Evolutionary conservation across 2,329 filamentous ascomycete genomes (phyloP).

Genomic region (Alternaria arborescens): DNA sequence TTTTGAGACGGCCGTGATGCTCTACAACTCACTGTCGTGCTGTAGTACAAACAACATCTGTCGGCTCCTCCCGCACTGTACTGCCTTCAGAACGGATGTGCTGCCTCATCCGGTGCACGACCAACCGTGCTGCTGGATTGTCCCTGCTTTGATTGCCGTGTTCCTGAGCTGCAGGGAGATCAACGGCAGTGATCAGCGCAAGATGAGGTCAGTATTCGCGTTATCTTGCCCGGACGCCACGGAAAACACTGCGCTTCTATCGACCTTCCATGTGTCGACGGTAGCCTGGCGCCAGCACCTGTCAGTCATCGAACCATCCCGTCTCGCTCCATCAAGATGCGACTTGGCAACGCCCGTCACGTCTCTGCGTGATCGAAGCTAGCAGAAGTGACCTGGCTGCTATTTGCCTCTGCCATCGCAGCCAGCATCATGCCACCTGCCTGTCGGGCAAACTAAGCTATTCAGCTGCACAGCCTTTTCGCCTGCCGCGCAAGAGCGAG

Average conservation of each 20-base stretch:
- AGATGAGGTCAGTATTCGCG: slow-evolving; percentile 5
- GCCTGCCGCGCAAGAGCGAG: slow-evolving; percentile 24
- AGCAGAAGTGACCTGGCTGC: background rate
- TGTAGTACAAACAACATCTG: background rate
- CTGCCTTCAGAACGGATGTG: slow-evolving; percentile 3
- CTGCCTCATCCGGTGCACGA: slow-evolving; percentile 6
- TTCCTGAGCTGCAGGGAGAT: slow-evolving; percentile 18
- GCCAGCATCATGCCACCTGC: background rate
- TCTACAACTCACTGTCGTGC: background rate
- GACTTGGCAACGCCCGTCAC: slow-evolving; percentile 16
- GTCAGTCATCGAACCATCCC: slow-evolving; percentile 10
- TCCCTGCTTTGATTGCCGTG: slow-evolving; percentile 9
- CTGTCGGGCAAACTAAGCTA: slow-evolving; percentile 1
- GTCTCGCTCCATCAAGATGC: slow-evolving; percentile 1
- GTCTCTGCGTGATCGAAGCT: slow-evolving; percentile 9
- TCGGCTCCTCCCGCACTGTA: slow-evolving; percentile 16
- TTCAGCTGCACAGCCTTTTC: slow-evolving; percentile 18
- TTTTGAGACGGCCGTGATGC: background rate
- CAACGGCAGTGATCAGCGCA: slow-evolving; percentile 15
- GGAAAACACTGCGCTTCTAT: slow-evolving; percentile 6
- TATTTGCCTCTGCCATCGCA: background rate
- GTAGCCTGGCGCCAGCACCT: slow-evolving; percentile 12
- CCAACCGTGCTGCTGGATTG: slow-evolving; percentile 1
- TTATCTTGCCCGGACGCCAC: slow-evolving; percentile 1
- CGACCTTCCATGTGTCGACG: slow-evolving; percentile 7